Evolutionary conservation across 2,329 filamentous ascomycete species (phyloP).

Genomic region (Botryotinia narcissicola): DNA sequence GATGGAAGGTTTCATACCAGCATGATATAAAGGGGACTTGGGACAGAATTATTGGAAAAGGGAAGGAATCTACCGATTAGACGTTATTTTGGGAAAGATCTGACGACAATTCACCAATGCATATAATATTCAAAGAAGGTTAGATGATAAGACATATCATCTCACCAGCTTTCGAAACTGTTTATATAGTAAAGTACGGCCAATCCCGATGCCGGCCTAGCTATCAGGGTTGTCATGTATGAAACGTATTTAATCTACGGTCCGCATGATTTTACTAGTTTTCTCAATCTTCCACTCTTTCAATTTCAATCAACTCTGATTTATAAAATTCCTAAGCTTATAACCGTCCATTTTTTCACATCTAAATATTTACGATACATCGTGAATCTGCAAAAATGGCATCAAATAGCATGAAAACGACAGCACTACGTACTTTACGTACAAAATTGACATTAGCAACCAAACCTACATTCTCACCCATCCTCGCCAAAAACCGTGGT

Average conservation of each 20-base stretch:
- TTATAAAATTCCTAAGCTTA: neutral
- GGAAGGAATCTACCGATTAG: neutral
- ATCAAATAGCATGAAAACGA: conserved; percentile 12
- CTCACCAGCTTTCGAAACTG: neutral
- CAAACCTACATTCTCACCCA: conserved; percentile 10
- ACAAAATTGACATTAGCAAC: conserved; percentile 6
- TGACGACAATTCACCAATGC: neutral
- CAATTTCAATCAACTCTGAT: neutral
- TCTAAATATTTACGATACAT: neutral
- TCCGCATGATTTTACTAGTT: neutral
- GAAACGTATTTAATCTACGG: conserved; percentile 16
- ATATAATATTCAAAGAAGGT: neutral
- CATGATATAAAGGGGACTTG: neutral
- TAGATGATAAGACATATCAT: neutral
- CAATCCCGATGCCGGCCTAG: conserved; percentile 11
- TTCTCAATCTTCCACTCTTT: neutral
- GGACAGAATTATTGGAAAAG: neutral
- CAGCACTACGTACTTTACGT: conserved; percentile 14
- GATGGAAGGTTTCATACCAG: conserved; percentile 6
- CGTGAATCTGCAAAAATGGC: conserved; percentile 5
- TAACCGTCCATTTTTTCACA: neutral
- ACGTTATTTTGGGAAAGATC: neutral
- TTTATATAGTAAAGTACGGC: neutral
- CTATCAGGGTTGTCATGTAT: neutral
- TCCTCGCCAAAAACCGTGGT: conserved; percentile 11